Conservation (phyloP, 192 early-diverging fungal genomes). For the Umbelopsis sp. region DNA sequence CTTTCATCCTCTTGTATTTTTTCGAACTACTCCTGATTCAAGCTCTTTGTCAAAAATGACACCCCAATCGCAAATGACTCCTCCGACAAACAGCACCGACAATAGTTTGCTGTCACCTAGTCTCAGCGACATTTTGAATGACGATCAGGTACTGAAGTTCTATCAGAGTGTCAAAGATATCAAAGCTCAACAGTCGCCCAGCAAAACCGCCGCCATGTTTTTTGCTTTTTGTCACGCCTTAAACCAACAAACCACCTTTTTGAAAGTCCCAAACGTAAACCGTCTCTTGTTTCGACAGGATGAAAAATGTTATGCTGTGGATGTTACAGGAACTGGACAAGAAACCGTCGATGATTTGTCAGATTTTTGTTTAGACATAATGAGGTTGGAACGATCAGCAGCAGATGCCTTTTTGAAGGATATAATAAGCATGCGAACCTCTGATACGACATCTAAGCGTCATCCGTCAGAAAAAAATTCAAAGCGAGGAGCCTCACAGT, state of each 20-base stretch:
- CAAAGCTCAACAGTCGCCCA: slow-evolving; percentile 28
- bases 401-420: neutral
- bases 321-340: slow-evolving; percentile 31
- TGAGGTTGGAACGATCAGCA: neutral
- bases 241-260: slow-evolving; percentile 30
- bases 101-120: slow-evolving; percentile 32
- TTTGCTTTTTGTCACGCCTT: slow-evolving; percentile 37
- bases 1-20: neutral
- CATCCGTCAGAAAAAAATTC: neutral
- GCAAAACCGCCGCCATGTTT: slow-evolving; percentile 34
- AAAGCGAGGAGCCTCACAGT: neutral
- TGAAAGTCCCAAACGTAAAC: slow-evolving; percentile 37
- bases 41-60: neutral
- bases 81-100: neutral
- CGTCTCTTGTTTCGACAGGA: slow-evolving; percentile 40
- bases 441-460: neutral
- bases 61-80: neutral
- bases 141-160: slow-evolving; percentile 30
- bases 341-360: slow-evolving; percentile 12
- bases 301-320: slow-evolving; percentile 35
- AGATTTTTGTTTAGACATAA: neutral
- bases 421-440: neutral
- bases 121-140: slow-evolving; percentile 34
- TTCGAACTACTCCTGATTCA: neutral
- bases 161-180: slow-evolving; percentile 43